Evolutionary conservation across 345 rosid genomes (phyloP).

Genomic region (Excoecaria agallocha): DNA sequence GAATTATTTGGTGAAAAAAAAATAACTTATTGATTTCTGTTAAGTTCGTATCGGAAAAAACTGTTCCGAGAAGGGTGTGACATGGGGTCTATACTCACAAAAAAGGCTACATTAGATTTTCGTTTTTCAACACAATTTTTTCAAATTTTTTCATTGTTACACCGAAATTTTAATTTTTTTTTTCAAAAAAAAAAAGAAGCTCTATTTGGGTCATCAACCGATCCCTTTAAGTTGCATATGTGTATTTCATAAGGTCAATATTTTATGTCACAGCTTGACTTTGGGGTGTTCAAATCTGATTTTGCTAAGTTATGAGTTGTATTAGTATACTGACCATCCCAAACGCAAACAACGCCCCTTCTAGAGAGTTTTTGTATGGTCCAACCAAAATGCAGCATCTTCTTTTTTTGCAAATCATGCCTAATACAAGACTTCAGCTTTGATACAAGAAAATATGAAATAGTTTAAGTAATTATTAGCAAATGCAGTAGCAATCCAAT

Average conservation of each 20-base stretch:
- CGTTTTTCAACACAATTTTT: no score
- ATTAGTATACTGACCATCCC: constrained; percentile 19
- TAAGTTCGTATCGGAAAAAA: no score
- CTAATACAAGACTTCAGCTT: constrained; percentile 10
- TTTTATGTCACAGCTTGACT: background rate
- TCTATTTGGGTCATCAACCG: constrained; percentile 6
- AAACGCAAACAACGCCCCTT: constrained; percentile 51
- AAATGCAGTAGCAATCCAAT: constrained; percentile 31
- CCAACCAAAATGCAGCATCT: constrained; percentile 40
- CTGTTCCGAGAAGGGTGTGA: no score
- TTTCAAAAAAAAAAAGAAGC: no score
- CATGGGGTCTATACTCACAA: no score
- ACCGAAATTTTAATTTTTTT: no score
- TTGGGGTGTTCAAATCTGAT: no score
- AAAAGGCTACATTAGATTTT: no score
- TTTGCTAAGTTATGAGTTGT: no score
- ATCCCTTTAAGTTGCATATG: background rate
- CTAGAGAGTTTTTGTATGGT: constrained; percentile 55
- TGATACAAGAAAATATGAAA: constrained; percentile 18
- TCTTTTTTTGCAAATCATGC: constrained; percentile 37
- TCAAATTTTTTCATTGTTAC: no score
- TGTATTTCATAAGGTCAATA: background rate
- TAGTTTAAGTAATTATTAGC: constrained; percentile 25
- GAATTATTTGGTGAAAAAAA: no score
- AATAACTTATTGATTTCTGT: no score